A percentile compares a stretch with the other conserved stretches of the same genome.
These are phyloP conservation scores for Candida schatavii DNA, from an alignment of 805 yeast genomes.

Conservation along the genomic window DNA sequence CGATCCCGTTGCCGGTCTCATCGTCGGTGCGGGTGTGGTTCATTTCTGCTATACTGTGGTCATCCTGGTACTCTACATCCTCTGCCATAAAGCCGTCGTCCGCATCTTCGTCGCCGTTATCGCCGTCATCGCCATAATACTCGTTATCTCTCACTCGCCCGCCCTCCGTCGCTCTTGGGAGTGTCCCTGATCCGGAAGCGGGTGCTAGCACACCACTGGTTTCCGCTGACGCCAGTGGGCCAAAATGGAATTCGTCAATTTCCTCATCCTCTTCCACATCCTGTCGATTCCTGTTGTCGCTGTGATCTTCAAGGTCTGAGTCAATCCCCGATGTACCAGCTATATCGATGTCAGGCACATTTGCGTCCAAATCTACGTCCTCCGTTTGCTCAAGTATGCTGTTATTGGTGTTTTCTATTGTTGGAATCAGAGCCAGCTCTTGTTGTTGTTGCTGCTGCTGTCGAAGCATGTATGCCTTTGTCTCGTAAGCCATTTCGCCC, in stretches of 20 bases:
- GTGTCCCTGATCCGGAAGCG: not conserved
- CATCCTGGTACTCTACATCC: conserved; percentile 45
- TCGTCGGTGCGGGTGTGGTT: not conserved
- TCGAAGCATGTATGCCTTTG: not conserved
- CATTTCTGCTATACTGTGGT: conserved; percentile 22
- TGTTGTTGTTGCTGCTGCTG: conserved; percentile 3
- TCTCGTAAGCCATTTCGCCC: conserved; percentile 32
- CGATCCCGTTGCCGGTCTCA: not conserved
- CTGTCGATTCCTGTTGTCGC: too few relatives aligned
- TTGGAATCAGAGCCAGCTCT: conserved; percentile 10
- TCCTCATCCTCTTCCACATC: conserved; percentile 28
- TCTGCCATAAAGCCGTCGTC: conserved; percentile 48
- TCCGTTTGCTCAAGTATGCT: conserved; percentile 10
- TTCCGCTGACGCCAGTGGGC: too few relatives aligned
- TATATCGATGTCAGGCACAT: conserved; percentile 30
- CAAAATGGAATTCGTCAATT: conserved; percentile 11
- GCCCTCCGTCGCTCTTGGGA: conserved; percentile 8
- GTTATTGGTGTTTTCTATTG: conserved; percentile 20
- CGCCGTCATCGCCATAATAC: conserved; percentile 9
- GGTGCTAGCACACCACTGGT: conserved; percentile 10
- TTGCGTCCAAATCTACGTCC: conserved; percentile 45
- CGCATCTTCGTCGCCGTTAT: conserved; percentile 10
- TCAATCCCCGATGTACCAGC: conserved; percentile 8
- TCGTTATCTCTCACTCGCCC: conserved; percentile 19
- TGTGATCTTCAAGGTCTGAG: conserved; percentile 30